Evolutionary conservation across 441 rosid genomes (phyloP), one percentile per base, ranked within the genome.

Genomic region (Croton laevigatus): DNA sequence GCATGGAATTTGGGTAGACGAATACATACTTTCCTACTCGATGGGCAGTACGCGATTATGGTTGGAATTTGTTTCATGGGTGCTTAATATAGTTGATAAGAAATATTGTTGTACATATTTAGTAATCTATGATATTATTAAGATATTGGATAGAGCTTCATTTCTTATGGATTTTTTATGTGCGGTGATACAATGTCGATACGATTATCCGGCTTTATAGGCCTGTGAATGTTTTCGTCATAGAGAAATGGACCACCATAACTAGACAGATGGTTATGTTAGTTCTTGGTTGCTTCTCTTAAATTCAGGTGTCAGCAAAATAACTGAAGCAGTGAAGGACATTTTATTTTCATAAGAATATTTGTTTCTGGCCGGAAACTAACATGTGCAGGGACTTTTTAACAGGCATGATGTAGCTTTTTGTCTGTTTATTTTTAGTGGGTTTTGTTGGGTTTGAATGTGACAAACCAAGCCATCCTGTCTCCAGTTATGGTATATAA

Each of bases 101-200:
- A 44, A 48, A 10, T 67, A 48, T 27, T 8, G 52, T 5, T 73
- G 73, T 76, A 73, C 46, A 64, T 68, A 80, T 66, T 53, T 23
- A 76, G 65, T 66, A 14, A 44, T 17, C 12, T 48, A 20, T 19
- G 45, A 44, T 34, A 13, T 52, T 27, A 40, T 23, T 32, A 34
- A 44, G 11, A 6, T 19, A 54, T 44, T 19, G 19, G 66, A 62
- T 46, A 54, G 65, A 40, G 57, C 27, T 32, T 8, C 20, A 42
- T 8, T 45, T 59, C 34, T 6, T 36, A 1, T 27, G 32, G 32
- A 27, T 27, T 27, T 27, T 27, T 27, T 27, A 27, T 27, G 32
- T 27, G 32, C 32, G 32, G 2, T 27, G 32, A 27, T 27, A 27
- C 32, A 6, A 1, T 40, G 8, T 5, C 10, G 1, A 1, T 40